A percentile compares a stretch with the other conserved stretches of the same genome.
Evolutionary conservation across 441 rosid species (phyloP).

Genomic region (Rhodomyrtus psidioides): DNA sequence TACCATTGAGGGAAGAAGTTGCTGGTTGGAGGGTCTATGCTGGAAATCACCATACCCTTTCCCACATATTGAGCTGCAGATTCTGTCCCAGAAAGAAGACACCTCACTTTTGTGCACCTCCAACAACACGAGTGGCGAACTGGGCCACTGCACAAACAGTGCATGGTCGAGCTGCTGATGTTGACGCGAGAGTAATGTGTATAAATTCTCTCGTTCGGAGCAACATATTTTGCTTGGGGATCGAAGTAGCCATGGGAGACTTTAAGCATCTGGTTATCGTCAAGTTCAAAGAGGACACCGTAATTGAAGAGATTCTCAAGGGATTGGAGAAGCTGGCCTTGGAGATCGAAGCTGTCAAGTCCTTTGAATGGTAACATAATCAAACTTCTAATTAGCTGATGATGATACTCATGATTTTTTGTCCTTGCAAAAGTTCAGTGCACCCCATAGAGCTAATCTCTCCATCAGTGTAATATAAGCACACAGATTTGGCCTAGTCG

Average conservation of each 20-base stretch:
- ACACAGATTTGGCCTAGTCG: neutral
- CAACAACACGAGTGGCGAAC: slow-evolving; percentile 8
- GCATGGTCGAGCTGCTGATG: slow-evolving; percentile 25
- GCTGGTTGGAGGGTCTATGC: slow-evolving; percentile 22
- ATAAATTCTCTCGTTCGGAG: slow-evolving; percentile 8
- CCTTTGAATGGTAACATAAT: slow-evolving; percentile 62
- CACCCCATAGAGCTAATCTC: neutral
- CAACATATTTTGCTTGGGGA: neutral
- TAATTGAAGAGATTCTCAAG: slow-evolving; percentile 56
- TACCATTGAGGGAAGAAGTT: slow-evolving; percentile 12
- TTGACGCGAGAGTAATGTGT: slow-evolving; percentile 29
- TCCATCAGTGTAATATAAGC: neutral
- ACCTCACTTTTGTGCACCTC: neutral
- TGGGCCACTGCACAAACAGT: slow-evolving; percentile 4
- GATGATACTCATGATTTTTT: neutral
- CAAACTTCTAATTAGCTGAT: neutral
- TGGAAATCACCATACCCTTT: slow-evolving; percentile 7
- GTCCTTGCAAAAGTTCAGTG: neutral
- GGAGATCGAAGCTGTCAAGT: slow-evolving; percentile 68
- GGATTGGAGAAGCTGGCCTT: slow-evolving; percentile 79
- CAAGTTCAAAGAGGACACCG: slow-evolving; percentile 67
- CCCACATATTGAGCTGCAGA: slow-evolving; percentile 17
- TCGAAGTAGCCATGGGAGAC: slow-evolving; percentile 32
- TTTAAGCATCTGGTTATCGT: slow-evolving; percentile 81
- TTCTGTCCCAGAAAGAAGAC: slow-evolving; percentile 17